Percentiles rank a stretch among this genome's conserved stretches.
These are phyloP conservation scores for Dactylorhiza incarnata DNA, from an alignment of 106 monocot genomes.

Conservation along the genomic window DNA sequence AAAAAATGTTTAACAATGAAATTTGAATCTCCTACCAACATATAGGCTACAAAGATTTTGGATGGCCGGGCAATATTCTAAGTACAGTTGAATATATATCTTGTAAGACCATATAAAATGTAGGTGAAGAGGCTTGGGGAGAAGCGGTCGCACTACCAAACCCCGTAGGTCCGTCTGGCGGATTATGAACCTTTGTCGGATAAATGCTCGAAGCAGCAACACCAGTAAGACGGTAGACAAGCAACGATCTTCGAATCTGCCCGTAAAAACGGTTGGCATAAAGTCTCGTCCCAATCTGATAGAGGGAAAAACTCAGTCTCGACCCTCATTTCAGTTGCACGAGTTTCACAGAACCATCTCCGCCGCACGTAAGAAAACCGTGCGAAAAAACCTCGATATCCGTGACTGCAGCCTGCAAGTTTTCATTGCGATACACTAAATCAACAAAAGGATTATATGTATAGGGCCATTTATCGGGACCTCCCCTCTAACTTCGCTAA, in stretches of 20 bases:
- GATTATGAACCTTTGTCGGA: no score
- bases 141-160: no score
- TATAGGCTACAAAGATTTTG: no score
- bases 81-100: no score
- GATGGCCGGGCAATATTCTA: no score
- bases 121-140: no score
- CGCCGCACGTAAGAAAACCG: slow-evolving; percentile 93
- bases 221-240: neutral
- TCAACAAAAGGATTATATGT: neutral
- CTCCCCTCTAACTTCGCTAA: no score
- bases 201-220: neutral
- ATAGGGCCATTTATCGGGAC: no score
- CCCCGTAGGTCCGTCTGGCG: no score
- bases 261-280: neutral
- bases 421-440: neutral
- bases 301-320: neutral
- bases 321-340: slow-evolving; percentile 36
- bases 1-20: no score
- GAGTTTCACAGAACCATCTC: slow-evolving; percentile 87
- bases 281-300: neutral
- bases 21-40: no score
- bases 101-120: no score
- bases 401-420: slow-evolving; percentile 81
- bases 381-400: slow-evolving; percentile 67
- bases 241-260: neutral